A percentile compares a stretch with the other conserved stretches of the same genome.
phyloP scores from a whole-genome alignment of 352 stramenopile species.

The Phytophthora chlamydospora region DNA sequence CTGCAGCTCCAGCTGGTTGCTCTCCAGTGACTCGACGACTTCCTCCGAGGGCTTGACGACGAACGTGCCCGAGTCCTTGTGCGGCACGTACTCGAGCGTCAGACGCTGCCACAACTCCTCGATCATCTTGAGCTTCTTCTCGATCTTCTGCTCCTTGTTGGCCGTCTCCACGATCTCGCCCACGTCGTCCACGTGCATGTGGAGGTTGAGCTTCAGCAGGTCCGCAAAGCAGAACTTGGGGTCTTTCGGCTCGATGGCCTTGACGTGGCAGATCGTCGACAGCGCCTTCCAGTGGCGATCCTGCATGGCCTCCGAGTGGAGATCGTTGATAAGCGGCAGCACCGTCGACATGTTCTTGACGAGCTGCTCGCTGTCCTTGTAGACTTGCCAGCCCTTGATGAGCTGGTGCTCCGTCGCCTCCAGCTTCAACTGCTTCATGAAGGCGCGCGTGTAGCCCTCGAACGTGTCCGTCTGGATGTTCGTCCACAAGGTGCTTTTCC shows the following conservation, averaged over 20 bases:
- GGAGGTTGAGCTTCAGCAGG: conserved; percentile 83
- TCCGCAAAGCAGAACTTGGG: conserved; percentile 86
- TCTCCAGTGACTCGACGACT: conserved; percentile 87
- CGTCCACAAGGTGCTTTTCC: conserved; percentile 84
- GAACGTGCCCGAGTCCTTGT: conserved; percentile 89
- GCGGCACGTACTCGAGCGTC: conserved; percentile 86
- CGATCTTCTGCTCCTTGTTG: conserved; percentile 91
- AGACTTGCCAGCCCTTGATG: conserved; percentile 89
- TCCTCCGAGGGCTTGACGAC: conserved; percentile 88
- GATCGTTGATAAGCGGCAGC: conserved; percentile 92
- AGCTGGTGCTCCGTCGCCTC: conserved; percentile 83
- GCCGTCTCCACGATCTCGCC: conserved; percentile 89
- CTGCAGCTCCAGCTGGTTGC: conserved; percentile 87
- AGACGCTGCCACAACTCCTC: conserved; percentile 85
- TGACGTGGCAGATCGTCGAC: conserved; percentile 86
- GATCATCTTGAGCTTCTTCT: conserved; percentile 91
- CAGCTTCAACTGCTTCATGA: conserved; percentile 89
- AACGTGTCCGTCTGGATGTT: conserved; percentile 86
- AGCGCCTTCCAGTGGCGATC: conserved; percentile 94
- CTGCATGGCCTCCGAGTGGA: conserved; percentile 95
- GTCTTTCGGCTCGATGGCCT: conserved; percentile 85
- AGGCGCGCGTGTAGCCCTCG: conserved; percentile 74
- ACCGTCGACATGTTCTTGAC: conserved; percentile 90
- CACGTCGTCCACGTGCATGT: conserved; percentile 86
- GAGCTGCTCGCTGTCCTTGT: conserved; percentile 87